Evolutionary conservation across 257 asterid species (phyloP), one percentile per base, ranked within the genome.

Genomic region (Parsonsia alboflavescens): DNA sequence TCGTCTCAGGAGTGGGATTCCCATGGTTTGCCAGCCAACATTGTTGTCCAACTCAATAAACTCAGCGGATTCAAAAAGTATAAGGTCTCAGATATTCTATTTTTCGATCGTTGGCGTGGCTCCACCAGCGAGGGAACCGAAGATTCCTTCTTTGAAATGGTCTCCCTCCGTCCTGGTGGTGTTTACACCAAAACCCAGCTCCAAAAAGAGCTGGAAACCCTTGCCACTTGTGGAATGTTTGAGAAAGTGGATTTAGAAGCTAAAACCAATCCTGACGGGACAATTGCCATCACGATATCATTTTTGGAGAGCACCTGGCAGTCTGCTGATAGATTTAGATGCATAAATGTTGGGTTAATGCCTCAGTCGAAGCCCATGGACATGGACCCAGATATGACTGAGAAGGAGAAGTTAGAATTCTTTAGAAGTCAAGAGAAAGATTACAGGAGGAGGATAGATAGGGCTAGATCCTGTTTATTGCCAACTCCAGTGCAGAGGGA

Each of bases 361-460:
- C 87, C 87, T 6, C 99, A 89, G 81, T 76, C 96, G 8, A 95
- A 95, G 84, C 91, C 93, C 2, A 85, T 92, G 7, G 99, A 95
- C 67, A 92, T 88, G 98, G 99, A 95, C 79, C 77, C 97, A 0
- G 97, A 95, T 77, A 89, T 95, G 99, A 95, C 99, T 1, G 96
- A 91, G 80, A 91, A 90, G 86, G 98, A 95, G 84, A 86, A 74
- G 82, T 26, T 89, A 65, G 96, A 87, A 65, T 91, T 68, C 57
- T 88, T 78, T 62, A 85, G 85, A 81, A 84, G 86, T 70, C 96
- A 87, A 79, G 96, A 91, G 80, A 77, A 78, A 84, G 98, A 95
- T 78, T 92, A 95, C 73, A 85, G 82, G 80, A 84, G 91, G 86
- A 89, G 99, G 73, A 90, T 95, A 48, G 89, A 88, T 10, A 75